phyloP scores from a whole-genome alignment of 2,329 filamentous ascomycete species.

The Stachybotrys elegans region DNA sequence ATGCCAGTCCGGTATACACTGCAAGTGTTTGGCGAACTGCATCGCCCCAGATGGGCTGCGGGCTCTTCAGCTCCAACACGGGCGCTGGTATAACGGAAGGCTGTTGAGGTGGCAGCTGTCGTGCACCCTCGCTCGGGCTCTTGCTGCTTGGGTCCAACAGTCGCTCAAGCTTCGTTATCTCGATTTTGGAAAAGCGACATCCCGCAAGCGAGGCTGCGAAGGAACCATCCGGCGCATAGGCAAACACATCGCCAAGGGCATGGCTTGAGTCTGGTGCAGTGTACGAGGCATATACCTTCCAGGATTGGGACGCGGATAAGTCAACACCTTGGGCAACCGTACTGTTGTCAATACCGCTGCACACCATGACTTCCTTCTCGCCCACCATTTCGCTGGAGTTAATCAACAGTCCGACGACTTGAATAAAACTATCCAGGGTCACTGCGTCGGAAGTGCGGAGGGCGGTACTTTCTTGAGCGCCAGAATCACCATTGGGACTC shows the following conservation, averaged over 20 bases:
- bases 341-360: background rate
- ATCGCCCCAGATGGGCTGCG: background rate
- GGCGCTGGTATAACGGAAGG: background rate
- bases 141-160: background rate
- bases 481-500: background rate
- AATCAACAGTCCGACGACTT: background rate
- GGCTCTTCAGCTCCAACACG: background rate
- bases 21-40: background rate
- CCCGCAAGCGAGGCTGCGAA: background rate
- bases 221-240: background rate
- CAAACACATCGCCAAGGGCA: background rate
- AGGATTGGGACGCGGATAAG: background rate
- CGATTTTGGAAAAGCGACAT: background rate
- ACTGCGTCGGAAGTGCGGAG: background rate
- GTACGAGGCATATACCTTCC: background rate
- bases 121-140: background rate
- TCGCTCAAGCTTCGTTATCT: background rate
- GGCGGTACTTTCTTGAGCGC: background rate
- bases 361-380: background rate
- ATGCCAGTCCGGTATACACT: background rate
- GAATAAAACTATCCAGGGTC: background rate
- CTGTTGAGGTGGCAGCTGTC: background rate
- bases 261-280: background rate
- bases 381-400: background rate
- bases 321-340: background rate